Conservation (phyloP, 1,139 yeast species). For the Chernovozyma sophiae-reginae region DNA sequence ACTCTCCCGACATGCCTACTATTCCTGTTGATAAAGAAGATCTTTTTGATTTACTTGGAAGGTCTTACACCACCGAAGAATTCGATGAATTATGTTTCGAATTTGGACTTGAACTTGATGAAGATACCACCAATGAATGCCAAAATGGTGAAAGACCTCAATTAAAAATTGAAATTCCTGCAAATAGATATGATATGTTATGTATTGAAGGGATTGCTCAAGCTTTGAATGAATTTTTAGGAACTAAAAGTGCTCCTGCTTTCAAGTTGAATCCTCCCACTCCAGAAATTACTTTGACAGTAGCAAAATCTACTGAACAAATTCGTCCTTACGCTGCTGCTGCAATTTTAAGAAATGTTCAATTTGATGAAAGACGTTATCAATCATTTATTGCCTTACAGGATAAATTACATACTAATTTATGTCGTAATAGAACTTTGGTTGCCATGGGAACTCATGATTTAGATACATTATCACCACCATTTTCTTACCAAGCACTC, state of each 20-base stretch:
- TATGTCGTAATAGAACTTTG: constrained; percentile 94
- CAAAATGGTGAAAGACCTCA: constrained; percentile 87
- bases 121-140: constrained; percentile 84
- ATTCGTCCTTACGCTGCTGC: constrained; percentile 94
- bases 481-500: constrained; percentile 85
- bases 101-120: constrained; percentile 96
- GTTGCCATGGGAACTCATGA: constrained; percentile 99
- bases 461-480: constrained; percentile 74
- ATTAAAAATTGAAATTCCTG: constrained; percentile 94
- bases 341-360: constrained; percentile 81
- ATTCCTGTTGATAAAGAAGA: constrained; percentile 92
- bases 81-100: constrained; percentile 97
- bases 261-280: constrained; percentile 58
- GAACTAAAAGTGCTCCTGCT: constrained; percentile 59
- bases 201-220: constrained; percentile 98
- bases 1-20: constrained; percentile 76
- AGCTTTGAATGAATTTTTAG: constrained; percentile 87
- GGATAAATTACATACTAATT: constrained; percentile 91
- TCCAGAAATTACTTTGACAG: constrained; percentile 64
- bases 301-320: constrained; percentile 65
- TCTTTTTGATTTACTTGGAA: constrained; percentile 77
- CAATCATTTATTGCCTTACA: constrained; percentile 94
- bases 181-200: constrained; percentile 96
- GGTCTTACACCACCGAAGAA: constrained; percentile 79
- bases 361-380: constrained; percentile 78